phyloP scores from a whole-genome alignment of 331 rosid genomes.

The Acacia concinna region DNA sequence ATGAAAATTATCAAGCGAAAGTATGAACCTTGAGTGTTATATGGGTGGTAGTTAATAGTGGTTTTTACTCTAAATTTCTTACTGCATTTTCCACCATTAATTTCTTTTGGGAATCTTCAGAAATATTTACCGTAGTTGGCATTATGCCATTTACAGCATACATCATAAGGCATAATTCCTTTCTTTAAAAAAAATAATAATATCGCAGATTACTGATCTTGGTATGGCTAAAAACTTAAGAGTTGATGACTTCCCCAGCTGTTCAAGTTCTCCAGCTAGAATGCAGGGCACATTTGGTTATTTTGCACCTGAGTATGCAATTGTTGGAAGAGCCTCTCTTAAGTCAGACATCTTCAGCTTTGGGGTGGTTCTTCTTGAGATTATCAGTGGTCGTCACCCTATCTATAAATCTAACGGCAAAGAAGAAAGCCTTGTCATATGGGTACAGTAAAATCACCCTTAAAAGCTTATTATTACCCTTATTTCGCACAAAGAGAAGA shows the following conservation, averaged over 20 bases:
- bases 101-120: neutral
- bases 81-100: neutral
- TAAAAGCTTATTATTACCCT: slow-evolving; percentile 5
- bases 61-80: neutral
- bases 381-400: slow-evolving; percentile 86
- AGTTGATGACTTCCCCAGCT: slow-evolving; percentile 68
- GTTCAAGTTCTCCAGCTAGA: slow-evolving; percentile 83
- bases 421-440: slow-evolving; percentile 96
- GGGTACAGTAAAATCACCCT: slow-evolving; percentile 57
- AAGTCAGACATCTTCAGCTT: slow-evolving; percentile 95
- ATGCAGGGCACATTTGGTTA: slow-evolving; percentile 99
- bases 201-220: slow-evolving; percentile 88
- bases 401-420: slow-evolving; percentile 64
- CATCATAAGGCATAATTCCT: neutral
- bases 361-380: slow-evolving; percentile 98
- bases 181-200: neutral
- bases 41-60: slow-evolving; percentile 24
- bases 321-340: slow-evolving; percentile 83
- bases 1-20: slow-evolving; percentile 80
- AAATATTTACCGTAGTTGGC: slow-evolving; percentile 7
- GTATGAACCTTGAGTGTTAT: slow-evolving; percentile 46
- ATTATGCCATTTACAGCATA: neutral
- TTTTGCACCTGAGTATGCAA: slow-evolving; percentile 98
- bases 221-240: slow-evolving; percentile 86
- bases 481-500: neutral